Percentiles rank a stretch among this genome's conserved stretches.
Conservation (phyloP, 805 yeast genomes). For the Ogataea chonburiensis region DNA sequence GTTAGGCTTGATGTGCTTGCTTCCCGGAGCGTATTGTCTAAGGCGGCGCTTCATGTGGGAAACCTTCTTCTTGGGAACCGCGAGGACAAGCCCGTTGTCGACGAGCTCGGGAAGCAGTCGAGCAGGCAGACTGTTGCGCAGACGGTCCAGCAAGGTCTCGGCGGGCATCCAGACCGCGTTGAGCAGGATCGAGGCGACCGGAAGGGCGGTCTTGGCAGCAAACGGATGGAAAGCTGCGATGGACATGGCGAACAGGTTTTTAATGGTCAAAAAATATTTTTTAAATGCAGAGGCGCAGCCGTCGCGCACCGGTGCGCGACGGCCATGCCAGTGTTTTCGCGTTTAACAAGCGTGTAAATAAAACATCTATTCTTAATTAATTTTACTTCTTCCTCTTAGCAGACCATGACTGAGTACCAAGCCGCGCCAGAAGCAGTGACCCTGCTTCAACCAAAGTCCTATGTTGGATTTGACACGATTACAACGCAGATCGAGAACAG, state of each 20-base stretch:
- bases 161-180: constrained; percentile 3
- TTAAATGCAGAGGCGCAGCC: background rate
- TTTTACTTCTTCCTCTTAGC: background rate
- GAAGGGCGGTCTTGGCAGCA: constrained; percentile 5
- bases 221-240: constrained; percentile 9
- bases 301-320: constrained; percentile 4
- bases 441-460: constrained; percentile 57
- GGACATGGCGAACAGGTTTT: constrained; percentile 10
- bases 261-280: no score
- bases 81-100: constrained; percentile 73
- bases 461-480: constrained; percentile 96
- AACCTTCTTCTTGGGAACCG: constrained; percentile 92
- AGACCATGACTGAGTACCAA: constrained; percentile 14
- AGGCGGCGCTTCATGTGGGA: constrained; percentile 85
- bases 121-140: constrained; percentile 6
- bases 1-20: constrained; percentile 74
- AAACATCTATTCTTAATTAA: constrained; percentile 4
- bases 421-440: constrained; percentile 10
- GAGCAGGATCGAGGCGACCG: constrained; percentile 7
- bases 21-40: constrained; percentile 78
- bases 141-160: constrained; percentile 5
- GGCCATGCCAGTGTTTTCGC: constrained; percentile 7
- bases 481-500: constrained; percentile 94
- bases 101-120: constrained; percentile 39
- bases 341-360: constrained; percentile 14